Base-by-base conservation (phyloP, 1,284 basidiomycete species). In the Ustilago nuda region DNA sequence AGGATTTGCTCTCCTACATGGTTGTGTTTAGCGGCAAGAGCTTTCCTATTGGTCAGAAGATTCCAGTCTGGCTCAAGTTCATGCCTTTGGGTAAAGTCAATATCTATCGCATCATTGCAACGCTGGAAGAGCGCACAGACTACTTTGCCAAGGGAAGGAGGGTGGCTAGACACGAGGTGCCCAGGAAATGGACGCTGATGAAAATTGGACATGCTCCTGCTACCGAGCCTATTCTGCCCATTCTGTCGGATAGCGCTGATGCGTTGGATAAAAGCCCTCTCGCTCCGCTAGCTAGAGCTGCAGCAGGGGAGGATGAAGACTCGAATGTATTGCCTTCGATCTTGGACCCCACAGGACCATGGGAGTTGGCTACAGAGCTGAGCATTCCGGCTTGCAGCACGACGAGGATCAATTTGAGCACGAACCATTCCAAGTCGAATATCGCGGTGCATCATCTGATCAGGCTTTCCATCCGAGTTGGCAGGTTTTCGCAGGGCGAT, bases 71-170 rank as follows among this genome's bases (percentile, higher is more conserved):
- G 59, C 88, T 98, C 46, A 91, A 92, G 2, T 89, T 98, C 63
- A 91, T 93, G 88, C 95, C 96, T 3, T 87, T 95, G 72, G 78
- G 76, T 51, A 97, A 97, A 86, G 89, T 94, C 86, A 93, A 92
- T 85, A 89, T 98, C 6, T 91, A 94, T 84, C 89, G 92, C 27
- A 84, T 98, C 41, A 89, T 90, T 0, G 91, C 93, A 0, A 88
- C 90, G n/a, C 88, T 98, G 17, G 95, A 98, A 63, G 84, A 85
- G 52, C 92, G 90, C 90, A 91, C 86, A 88, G 90, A 82, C 41
- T 87, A 87, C 66, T 87, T 77, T 64, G 86, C 86, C 13, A 85
- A 85, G 19, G 82, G 83, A 27, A 56, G 81, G 77, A 89, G 91
- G 45, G 88, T 92, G n/a, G 91, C 91, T 0, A 91, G 94, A 9